phyloP scores from a whole-genome alignment of 139 green algal species.

The Tetradesmus obliquus region DNA sequence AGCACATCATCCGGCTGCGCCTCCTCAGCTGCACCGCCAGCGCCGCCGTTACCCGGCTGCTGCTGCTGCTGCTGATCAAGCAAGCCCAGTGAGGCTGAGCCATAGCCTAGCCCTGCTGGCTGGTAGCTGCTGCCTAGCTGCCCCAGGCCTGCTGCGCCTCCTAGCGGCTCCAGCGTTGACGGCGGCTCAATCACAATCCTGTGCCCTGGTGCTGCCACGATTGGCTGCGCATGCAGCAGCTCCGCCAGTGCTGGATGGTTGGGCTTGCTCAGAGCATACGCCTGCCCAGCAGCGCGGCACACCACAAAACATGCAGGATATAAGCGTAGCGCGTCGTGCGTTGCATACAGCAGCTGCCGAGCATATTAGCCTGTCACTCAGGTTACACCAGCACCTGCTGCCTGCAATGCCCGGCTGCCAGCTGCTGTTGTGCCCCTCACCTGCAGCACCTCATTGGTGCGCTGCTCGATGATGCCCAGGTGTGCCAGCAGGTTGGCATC shows the following conservation, averaged over 20 bases:
- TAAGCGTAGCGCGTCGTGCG: too few species aligned
- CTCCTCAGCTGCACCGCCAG: conserved; percentile 20
- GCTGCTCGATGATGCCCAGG: conserved; percentile 93
- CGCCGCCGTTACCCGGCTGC: not conserved
- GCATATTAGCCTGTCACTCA: too few species aligned
- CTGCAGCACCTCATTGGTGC: conserved; percentile 87
- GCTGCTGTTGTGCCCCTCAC: conserved; percentile 10
- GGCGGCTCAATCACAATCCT: conserved; percentile 71
- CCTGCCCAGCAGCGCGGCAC: conserved; percentile 57
- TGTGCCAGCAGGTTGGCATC: conserved; percentile 88
- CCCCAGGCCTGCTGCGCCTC: not conserved
- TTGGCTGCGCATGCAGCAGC: conserved; percentile 56
- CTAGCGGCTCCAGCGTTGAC: conserved; percentile 34
- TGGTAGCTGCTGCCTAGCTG: not conserved
- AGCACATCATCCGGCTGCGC: conserved; percentile 37
- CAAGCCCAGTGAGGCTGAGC: not conserved
- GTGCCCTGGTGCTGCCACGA: conserved; percentile 30
- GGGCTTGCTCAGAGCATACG: conserved; percentile 51
- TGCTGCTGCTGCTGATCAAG: not conserved
- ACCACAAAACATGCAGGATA: too few species aligned
- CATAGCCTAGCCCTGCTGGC: not conserved
- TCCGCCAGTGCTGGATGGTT: conserved; percentile 45
- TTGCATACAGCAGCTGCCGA: too few species aligned
- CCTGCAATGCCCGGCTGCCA: not conserved
- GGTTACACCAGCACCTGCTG: not conserved